phyloP scores from a whole-genome alignment of 2,329 filamentous ascomycete genomes.

The Beauveria pseudobassiana region DNA sequence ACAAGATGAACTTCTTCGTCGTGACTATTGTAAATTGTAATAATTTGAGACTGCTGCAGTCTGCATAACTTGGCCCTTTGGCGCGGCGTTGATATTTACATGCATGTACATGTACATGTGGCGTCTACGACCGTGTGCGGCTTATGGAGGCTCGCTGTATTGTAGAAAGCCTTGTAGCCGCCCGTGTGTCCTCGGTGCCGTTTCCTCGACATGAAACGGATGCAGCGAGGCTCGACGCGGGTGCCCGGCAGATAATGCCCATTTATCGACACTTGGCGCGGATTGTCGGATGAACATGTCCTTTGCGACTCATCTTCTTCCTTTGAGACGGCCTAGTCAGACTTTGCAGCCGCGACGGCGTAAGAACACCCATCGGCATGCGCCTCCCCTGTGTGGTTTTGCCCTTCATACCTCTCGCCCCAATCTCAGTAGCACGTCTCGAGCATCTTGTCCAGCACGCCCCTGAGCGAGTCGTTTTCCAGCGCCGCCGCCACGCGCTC shows the following conservation, averaged over 20 bases:
- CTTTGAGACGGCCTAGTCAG: not conserved
- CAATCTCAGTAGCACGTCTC: constrained; percentile 60
- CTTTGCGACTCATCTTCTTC: not conserved
- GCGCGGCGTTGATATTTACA: not conserved
- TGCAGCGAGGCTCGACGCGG: not conserved
- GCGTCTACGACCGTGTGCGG: not conserved
- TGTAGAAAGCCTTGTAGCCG: not conserved
- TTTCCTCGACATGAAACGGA: not conserved
- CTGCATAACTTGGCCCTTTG: not conserved
- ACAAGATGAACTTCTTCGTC: not conserved
- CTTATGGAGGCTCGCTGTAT: not conserved
- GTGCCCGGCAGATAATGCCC: not conserved
- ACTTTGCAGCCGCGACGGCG: not conserved
- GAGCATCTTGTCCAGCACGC: constrained; percentile 88
- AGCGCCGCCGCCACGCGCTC: constrained; percentile 90
- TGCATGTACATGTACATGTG: too few species aligned
- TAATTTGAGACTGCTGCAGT: not conserved
- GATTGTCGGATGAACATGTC: not conserved
- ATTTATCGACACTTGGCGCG: not conserved
- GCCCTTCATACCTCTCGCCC: not conserved
- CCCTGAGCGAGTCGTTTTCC: constrained; percentile 86
- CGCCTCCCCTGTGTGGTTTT: not conserved
- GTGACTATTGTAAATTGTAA: not conserved
- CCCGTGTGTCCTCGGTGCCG: not conserved
- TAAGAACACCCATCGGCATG: too few species aligned